Conservation (phyloP, 768 basidiomycete genomes). For the Auriculariales sp. region DNA sequence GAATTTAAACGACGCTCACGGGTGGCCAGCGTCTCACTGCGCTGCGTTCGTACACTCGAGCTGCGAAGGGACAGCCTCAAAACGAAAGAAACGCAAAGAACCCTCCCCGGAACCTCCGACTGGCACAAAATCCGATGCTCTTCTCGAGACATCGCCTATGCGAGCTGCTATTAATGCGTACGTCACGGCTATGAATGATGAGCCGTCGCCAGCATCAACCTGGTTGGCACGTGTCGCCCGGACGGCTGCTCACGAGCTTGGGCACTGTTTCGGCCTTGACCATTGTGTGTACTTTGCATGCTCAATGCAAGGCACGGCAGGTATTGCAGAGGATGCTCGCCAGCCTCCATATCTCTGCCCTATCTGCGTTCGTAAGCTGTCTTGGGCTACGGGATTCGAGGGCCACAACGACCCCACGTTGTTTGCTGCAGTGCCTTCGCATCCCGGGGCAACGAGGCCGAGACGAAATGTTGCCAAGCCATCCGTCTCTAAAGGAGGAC, state of each 20-base stretch:
- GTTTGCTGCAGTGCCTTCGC: no score
- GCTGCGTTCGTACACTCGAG: not conserved
- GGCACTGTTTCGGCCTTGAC: not conserved
- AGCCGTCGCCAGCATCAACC: not conserved
- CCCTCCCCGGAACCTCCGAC: not conserved
- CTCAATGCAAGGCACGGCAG: not conserved
- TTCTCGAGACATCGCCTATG: not conserved
- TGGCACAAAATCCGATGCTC: not conserved
- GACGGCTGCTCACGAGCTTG: not conserved
- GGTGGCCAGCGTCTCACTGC: not conserved
- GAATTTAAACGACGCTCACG: not conserved
- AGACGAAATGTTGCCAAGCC: no score
- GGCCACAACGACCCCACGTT: no score
- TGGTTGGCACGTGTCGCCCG: not conserved
- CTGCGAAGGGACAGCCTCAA: not conserved
- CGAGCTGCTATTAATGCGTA: not conserved
- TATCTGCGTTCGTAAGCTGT: not conserved
- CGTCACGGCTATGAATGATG: not conserved
- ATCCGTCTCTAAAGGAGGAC: no score
- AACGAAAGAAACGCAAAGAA: not conserved
- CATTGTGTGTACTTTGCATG: not conserved
- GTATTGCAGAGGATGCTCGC: not conserved
- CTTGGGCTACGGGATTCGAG: not conserved
- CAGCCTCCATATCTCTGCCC: not conserved
- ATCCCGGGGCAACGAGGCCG: no score